Base-by-base conservation (phyloP, 345 rosid species). In the Dimocarpus longan region DNA sequence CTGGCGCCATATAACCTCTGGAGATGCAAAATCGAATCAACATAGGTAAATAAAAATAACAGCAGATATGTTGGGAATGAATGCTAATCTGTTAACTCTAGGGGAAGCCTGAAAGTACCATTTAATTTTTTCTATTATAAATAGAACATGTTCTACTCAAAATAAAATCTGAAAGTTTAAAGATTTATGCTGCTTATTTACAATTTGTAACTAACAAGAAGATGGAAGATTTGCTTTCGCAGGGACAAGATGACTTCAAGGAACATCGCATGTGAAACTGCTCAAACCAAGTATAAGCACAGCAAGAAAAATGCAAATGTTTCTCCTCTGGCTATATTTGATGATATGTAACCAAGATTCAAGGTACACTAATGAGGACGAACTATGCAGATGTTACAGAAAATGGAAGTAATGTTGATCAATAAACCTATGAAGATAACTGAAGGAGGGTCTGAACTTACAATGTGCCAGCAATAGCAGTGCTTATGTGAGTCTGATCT, bases 1-100 rank as follows among this genome's bases (percentile, higher is more conserved):
- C 98, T 0, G 98, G 98, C 40, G 98, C 97, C 98, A 92, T 92
- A 81, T 93, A 95, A 63, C 99, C 99, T 80, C 98, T 95, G 76
- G 50, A 74, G 18, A 32, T 71, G 59, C 66, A 19, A 68, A 70
- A 46, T 37, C 19, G 1, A 19, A n/a, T 12, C 15, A 12, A 40
- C 63, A 21, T 67, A 62, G 70, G 64, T 10, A 70, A 57, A 52
- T 22, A 11, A 10, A 54, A 70, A 9, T 56, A 66, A 46, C 52
- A 3, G 12, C 12, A 46, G 52, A 46, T 46, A 46, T 7, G 10
- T 46, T 46, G 12, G 52, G 52, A 46, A 32, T 32, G 37, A 32
- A 32, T 32, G 37, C 37, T 32, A 2, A 32, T 32, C 37, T 32
- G 37, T 32, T 2, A 32, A 32, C 37, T 32, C 37, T 1, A 32